Conservation (phyloP, 352 stramenopile species). For the Pythium periplocum region DNA sequence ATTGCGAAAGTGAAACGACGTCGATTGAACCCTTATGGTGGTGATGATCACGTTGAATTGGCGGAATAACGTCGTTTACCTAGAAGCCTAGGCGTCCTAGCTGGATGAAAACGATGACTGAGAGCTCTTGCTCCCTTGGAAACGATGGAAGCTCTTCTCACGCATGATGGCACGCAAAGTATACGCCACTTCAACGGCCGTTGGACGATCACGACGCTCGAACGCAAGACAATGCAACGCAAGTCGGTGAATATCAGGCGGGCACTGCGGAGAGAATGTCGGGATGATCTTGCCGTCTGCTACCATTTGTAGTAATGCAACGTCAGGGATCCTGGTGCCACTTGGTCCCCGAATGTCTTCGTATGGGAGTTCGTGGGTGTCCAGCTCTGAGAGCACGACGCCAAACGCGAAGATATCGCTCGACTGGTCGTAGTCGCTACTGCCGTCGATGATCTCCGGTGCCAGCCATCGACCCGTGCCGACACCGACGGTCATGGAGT, state of each 20-base stretch:
- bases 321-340: conserved; percentile 30
- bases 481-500: conserved; percentile 47
- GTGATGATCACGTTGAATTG: no score
- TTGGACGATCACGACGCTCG: conserved; percentile 28
- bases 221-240: conserved; percentile 37
- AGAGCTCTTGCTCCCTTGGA: no score
- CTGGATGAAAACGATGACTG: no score
- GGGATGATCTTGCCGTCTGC: conserved; percentile 33
- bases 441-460: conserved; percentile 41
- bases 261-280: conserved; percentile 34
- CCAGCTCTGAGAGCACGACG: conserved; percentile 49
- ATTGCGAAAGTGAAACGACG: no score
- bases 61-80: no score
- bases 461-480: conserved; percentile 50
- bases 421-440: conserved; percentile 40
- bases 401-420: conserved; percentile 50
- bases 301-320: conserved; percentile 51
- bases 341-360: conserved; percentile 3
- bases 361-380: conserved; percentile 57
- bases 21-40: no score
- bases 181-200: conserved; percentile 45
- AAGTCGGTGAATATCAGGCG: conserved; percentile 28
- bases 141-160: no score
- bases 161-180: conserved; percentile 18
- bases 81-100: no score